These are phyloP conservation scores for Colletotrichum tanaceti DNA, from an alignment of 2,329 filamentous ascomycete genomes.

Conservation along the genomic window DNA sequence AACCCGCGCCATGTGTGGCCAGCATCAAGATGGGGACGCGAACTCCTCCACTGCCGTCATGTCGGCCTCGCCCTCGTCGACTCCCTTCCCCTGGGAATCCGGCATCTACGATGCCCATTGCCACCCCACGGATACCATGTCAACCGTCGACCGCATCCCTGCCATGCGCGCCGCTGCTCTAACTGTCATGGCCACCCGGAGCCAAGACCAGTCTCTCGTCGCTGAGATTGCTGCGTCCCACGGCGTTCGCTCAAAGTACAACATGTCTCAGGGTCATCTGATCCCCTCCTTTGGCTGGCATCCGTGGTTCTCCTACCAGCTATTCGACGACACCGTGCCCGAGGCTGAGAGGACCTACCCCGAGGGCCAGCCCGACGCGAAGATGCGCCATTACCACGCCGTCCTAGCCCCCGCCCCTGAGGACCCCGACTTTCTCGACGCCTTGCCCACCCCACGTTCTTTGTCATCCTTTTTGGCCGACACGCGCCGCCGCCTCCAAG, in stretches of 20 bases:
- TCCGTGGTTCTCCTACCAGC: conserved; percentile 85
- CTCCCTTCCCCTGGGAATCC: conserved; percentile 74
- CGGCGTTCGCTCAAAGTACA: conserved; percentile 54
- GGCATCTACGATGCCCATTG: conserved; percentile 84
- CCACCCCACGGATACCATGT: conserved; percentile 84
- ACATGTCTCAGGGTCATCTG: conserved; percentile 44
- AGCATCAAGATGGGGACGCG: conserved; percentile 19
- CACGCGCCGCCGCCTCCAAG: conserved; percentile 65
- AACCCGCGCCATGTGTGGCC: conserved; percentile 33
- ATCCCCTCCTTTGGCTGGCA: conserved; percentile 88
- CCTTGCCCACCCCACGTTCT: conserved; percentile 69
- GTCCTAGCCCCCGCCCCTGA: conserved; percentile 66
- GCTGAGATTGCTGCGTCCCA: conserved; percentile 67
- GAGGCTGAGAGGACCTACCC: conserved; percentile 53
- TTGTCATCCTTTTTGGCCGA: conserved; percentile 69
- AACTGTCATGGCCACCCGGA: conserved; percentile 81
- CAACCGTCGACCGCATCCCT: conserved; percentile 66
- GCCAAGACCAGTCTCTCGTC: conserved; percentile 81
- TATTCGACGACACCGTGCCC: conserved; percentile 69
- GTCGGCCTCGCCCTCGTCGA: conserved; percentile 22
- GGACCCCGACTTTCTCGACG: conserved; percentile 57
- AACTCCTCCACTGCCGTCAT: conserved; percentile 17
- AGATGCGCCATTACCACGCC: conserved; percentile 71
- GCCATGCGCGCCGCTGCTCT: conserved; percentile 74
- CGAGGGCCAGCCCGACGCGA: conserved; percentile 50